Evolutionary conservation across 352 stramenopile genomes (phyloP), one percentile per base, ranked within the genome.

Genomic region (Paralagenidium karlingii): DNA sequence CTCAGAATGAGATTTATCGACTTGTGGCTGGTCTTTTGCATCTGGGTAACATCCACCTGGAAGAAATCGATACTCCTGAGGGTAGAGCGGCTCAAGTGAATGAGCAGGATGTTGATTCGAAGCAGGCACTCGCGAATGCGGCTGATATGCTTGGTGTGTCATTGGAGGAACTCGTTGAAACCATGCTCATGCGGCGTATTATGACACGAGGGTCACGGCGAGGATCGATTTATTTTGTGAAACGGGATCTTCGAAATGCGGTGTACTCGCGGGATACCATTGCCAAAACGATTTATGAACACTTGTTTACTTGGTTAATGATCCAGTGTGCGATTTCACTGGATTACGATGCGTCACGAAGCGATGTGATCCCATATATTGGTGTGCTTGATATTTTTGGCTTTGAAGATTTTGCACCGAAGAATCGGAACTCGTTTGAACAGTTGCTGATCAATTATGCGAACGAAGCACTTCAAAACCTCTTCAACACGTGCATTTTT

Each of bases 371-470:
- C 22, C 74, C 81, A 24, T 83, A 94, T 68, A 96, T 94, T 38
- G 82, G 79, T 8, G 87, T 95, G 18, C 55, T 95, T 11, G 82
- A 95, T 47, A 94, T 95, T 32, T 95, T 95, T 47, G 82, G 82
- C 9, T 94, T 95, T 43, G 82, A 95, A 45, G 78, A 81, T 16
- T 88, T 95, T 66, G 87, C 48, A 63, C 67, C 48, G 55, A 9
- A 49, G 55, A 58, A 80, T 38, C 63, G 58, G 30, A 95, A 95
- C 58, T 87, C 64, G 22, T 60, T 95, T 9, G 82, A 95, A 51
- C 82, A 95, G 38, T 49, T 95, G 6, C 88, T 78, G 43, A 94
- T 95, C 60, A 94, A 95, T 45, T 95, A 91, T 43, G 85, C 78
- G 20, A 95, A 95, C 54, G 82, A 95, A 56, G 89, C 75, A 26